phyloP scores from a whole-genome alignment of 805 yeast species.

The Kodamaea hsintzibuensis region DNA sequence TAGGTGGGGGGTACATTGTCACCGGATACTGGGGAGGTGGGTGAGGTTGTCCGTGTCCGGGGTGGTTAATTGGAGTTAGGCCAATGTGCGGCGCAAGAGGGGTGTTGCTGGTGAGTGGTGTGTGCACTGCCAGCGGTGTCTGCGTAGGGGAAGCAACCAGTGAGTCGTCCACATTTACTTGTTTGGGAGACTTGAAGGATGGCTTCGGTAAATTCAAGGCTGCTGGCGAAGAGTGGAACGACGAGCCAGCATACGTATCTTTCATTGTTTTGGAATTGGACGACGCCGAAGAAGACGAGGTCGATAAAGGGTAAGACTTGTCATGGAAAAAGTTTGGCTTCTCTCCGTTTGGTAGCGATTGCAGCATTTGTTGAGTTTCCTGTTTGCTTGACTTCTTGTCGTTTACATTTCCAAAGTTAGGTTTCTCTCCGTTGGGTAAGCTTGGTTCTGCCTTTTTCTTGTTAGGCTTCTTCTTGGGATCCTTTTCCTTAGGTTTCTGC shows the following conservation, averaged over 20 bases:
- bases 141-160: slow-evolving; percentile 10
- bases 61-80: slow-evolving; percentile 5
- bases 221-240: slow-evolving; percentile 57
- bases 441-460: slow-evolving; percentile 12
- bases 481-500: neutral
- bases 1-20: slow-evolving; percentile 32
- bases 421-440: slow-evolving; percentile 32
- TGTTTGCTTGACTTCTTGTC: slow-evolving; percentile 11
- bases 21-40: slow-evolving; percentile 30
- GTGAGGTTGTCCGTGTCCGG: slow-evolving; percentile 5
- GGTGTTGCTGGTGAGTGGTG: slow-evolving; percentile 1
- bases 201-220: slow-evolving; percentile 59
- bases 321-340: slow-evolving; percentile 25
- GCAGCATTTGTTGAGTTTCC: slow-evolving; percentile 8
- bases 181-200: slow-evolving; percentile 40
- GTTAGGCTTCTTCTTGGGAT: neutral
- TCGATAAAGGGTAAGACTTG: slow-evolving; percentile 1
- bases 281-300: neutral
- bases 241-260: slow-evolving; percentile 54
- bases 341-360: slow-evolving; percentile 30
- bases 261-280: slow-evolving; percentile 12
- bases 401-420: slow-evolving; percentile 18
- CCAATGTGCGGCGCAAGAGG: slow-evolving; percentile 2
- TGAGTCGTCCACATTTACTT: slow-evolving; percentile 7
- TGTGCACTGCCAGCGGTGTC: slow-evolving; percentile 11